Evolutionary conservation across 2,329 filamentous ascomycete genomes (phyloP).

Genomic region (Gliomastix tumulicola): DNA sequence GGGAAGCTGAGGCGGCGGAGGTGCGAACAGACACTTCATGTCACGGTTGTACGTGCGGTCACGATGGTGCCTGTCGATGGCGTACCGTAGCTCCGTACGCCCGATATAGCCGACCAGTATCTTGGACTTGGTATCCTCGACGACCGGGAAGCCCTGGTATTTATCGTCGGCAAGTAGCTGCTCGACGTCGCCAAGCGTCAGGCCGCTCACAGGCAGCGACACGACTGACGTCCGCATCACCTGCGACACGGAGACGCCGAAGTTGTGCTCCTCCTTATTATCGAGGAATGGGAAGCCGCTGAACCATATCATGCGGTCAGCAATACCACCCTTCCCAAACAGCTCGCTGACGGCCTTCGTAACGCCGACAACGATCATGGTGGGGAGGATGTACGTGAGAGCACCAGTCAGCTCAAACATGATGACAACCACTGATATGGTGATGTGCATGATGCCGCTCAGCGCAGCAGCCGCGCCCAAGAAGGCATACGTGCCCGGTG

Average conservation of each 20-base stretch:
- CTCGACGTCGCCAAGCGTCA: constrained; percentile 72
- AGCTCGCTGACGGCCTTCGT: constrained; percentile 89
- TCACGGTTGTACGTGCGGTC: constrained; percentile 59
- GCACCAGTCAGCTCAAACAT: constrained; percentile 99
- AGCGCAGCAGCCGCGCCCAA: constrained; percentile 86
- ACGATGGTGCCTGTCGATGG: constrained; percentile 71
- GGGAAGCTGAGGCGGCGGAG: constrained; percentile 25
- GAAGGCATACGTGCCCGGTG: constrained; percentile 94
- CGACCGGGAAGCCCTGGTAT: constrained; percentile 89
- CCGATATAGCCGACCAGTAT: constrained; percentile 87
- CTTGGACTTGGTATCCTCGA: constrained; percentile 65
- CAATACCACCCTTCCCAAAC: constrained; percentile 93
- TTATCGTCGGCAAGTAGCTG: constrained; percentile 67
- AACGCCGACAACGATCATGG: constrained; percentile 97
- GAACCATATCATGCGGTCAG: constrained; percentile 98
- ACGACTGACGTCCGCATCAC: constrained; percentile 79
- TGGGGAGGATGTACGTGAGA: constrained; percentile 91
- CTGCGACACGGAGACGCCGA: constrained; percentile 86
- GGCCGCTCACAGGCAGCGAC: constrained; percentile 65
- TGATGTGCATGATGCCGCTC: constrained; percentile 97
- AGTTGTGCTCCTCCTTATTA: constrained; percentile 95
- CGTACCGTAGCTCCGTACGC: constrained; percentile 84
- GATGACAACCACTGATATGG: constrained; percentile 93
- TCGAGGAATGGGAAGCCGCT: constrained; percentile 96
- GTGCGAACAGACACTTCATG: constrained; percentile 68